phyloP scores from a whole-genome alignment of 2,329 filamentous ascomycete species.

The Pseudocercospora eumusae region DNA sequence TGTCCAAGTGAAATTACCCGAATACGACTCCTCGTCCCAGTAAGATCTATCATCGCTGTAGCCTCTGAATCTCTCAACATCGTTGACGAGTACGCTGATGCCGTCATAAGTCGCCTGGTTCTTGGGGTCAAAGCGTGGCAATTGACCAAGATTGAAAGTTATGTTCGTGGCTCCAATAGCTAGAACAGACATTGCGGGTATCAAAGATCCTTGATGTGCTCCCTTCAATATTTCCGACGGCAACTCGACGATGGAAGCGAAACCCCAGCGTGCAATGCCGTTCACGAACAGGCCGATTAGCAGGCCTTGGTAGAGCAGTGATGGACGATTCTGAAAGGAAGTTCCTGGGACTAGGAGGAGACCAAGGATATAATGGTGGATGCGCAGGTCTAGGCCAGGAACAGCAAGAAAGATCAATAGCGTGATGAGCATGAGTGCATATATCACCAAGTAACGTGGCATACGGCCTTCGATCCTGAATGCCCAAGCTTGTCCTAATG shows the following conservation, averaged over 20 bases:
- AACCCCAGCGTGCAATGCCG: conserved; percentile 91
- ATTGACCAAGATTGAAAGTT: conserved; percentile 60
- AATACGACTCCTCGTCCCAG: conserved; percentile 42
- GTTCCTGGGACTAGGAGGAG: conserved; percentile 86
- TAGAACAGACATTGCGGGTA: conserved; percentile 56
- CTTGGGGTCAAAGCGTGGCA: conserved; percentile 43
- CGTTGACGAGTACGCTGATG: conserved; percentile 78
- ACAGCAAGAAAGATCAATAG: conserved; percentile 71
- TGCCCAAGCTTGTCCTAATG: conserved; percentile 76
- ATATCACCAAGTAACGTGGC: conserved; percentile 74
- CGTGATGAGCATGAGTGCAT: conserved; percentile 65
- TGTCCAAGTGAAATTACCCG: conserved; percentile 37
- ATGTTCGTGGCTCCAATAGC: conserved; percentile 58
- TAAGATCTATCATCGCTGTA: conserved; percentile 61
- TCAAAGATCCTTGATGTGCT: conserved; percentile 56
- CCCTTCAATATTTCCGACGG: conserved; percentile 66
- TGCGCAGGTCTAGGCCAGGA: conserved; percentile 77
- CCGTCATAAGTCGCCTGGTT: conserved; percentile 62
- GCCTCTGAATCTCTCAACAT: conserved; percentile 76
- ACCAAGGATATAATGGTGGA: conserved; percentile 93
- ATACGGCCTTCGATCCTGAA: conserved; percentile 84
- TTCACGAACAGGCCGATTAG: conserved; percentile 91
- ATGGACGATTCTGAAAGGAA: conserved; percentile 80
- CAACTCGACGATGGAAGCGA: conserved; percentile 84
- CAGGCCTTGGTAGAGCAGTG: conserved; percentile 84